Base-by-base conservation (phyloP, 2,329 filamentous ascomycete genomes). In the Ophiostoma montium region DNA sequence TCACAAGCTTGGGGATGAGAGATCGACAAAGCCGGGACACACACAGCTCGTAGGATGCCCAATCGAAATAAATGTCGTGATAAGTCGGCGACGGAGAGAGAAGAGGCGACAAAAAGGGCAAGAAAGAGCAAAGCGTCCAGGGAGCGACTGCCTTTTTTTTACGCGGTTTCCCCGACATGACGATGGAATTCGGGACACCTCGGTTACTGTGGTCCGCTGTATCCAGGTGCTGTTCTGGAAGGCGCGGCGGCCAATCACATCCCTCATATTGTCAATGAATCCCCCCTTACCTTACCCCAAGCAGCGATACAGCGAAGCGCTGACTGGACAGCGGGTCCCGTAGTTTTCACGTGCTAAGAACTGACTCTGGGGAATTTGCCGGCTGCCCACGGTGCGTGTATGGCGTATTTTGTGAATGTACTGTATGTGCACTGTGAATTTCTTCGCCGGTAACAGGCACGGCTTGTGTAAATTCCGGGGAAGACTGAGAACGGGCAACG, bases 141-240 rank as follows among this genome's bases (percentile, higher is more conserved):
- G 38, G 13, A 18, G 36, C 35, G 42, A 21, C 32, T 38, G 46
- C n/a, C 33, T 46, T 19, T 44, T 46, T 44, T 49, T 27, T 43
- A 38, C 30, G 45, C 32, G 18, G 31, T 30, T 35, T 19, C 46
- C 52, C 43, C 38, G 44, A 39, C 46, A 50, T 54, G 53, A 55
- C 50, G 50, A 54, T 50, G 23, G 52, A 53, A 53, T 53, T 56
- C 55, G 55, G 55, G 53, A 53, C 53, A 55, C 53, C 55, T 56
- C 55, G 55, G 55, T 47, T 56, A 53, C 52, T 49, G 35, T 31
- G 47, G 51, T 45, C 52, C 19, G 47, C 47, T 19, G n/a, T 30
- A 46, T 31, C 47, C 38, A 31, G 46, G 15, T 48, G 47, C 39
- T 47, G 50, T n/a, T 36, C 30, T 31, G 11, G 30, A 42, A 27